Conservation (phyloP, 1,284 basidiomycete genomes). For the Pholiota adiposa region DNA sequence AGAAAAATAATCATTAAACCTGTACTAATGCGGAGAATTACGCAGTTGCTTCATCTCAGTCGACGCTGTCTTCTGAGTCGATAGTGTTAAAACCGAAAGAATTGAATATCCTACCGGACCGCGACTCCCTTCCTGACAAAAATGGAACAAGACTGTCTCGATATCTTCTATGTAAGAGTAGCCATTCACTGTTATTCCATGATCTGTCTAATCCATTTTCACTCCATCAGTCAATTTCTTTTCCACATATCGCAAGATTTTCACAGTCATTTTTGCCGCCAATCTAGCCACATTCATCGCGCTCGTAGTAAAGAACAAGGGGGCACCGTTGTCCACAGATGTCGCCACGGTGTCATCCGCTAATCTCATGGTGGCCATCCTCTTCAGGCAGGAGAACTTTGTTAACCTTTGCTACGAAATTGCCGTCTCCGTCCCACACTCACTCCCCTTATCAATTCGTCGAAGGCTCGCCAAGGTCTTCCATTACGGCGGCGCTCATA, state of each 20-base stretch:
- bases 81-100: conserved; percentile 25
- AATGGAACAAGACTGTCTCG: conserved; percentile 22
- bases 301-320: conserved; percentile 30
- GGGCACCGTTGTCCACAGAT: conserved; percentile 29
- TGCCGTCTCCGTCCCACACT: conserved; percentile 33
- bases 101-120: conserved; percentile 20
- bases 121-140: conserved; percentile 29
- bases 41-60: conserved; percentile 9
- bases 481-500: conserved; percentile 40
- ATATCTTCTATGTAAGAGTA: conserved; percentile 25
- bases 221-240: conserved; percentile 29
- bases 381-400: conserved; percentile 42
- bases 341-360: conserved; percentile 38
- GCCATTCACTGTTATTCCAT: neutral
- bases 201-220: neutral
- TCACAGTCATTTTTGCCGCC: conserved; percentile 33
- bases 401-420: conserved; percentile 39
- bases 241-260: conserved; percentile 32
- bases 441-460: conserved; percentile 36
- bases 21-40: neutral
- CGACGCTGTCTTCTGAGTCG: conserved; percentile 20
- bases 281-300: conserved; percentile 34
- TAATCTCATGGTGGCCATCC: conserved; percentile 39
- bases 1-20: too few species aligned
- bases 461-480: conserved; percentile 36